Evolutionary conservation across 2,329 filamentous ascomycete species (phyloP), one percentile per base, ranked within the genome.

Genomic region (Fusarium praegraminearum): DNA sequence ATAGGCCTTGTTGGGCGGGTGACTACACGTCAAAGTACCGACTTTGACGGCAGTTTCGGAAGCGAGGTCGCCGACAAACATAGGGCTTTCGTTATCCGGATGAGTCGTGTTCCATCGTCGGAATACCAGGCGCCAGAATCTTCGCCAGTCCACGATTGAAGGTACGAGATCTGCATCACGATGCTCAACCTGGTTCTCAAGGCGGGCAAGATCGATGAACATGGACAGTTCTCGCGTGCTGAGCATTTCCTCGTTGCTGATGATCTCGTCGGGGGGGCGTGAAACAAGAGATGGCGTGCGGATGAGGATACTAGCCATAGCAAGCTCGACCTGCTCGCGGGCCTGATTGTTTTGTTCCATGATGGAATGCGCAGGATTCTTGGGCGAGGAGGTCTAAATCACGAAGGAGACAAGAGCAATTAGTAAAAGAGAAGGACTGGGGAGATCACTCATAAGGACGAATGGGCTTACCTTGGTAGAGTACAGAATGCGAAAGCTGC

Each of bases 71-170:
- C 32, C 41, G 5, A 47, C n/a, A 1, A 35, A 35, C 5, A 13
- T 5, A 9, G 44, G 44, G 7, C 28, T 57, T 12, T 32, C 44
- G n/a, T 57, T 57, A 10, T 40, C 44, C 5, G 35, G 33, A 5
- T 55, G 40, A 22, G 43, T 57, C 16, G 33, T 50, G 20, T 57
- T 49, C 53, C 44, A 57, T n/a, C 20, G n/a, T 26, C 44, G 32
- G 20, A 57, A 57, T 11, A 41, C 35, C 44, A 51, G 47, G 9
- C 44, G 32, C 54, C 44, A 57, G 33, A 57, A 57, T 22, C 53
- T 49, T 10, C 33, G n/a, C 53, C 44, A 50, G 41, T 55, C 41
- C 10, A 22, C 13, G 10, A 28, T 20, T 12, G 24, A 28, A 22
- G 41, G 40, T 13, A 26, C 18, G 7, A 35, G 30, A 10, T 28